Percentiles rank a stretch among this genome's conserved stretches.
Conservation (phyloP, 2,329 filamentous ascomycete species). For the Clonostachys rosea region DNA sequence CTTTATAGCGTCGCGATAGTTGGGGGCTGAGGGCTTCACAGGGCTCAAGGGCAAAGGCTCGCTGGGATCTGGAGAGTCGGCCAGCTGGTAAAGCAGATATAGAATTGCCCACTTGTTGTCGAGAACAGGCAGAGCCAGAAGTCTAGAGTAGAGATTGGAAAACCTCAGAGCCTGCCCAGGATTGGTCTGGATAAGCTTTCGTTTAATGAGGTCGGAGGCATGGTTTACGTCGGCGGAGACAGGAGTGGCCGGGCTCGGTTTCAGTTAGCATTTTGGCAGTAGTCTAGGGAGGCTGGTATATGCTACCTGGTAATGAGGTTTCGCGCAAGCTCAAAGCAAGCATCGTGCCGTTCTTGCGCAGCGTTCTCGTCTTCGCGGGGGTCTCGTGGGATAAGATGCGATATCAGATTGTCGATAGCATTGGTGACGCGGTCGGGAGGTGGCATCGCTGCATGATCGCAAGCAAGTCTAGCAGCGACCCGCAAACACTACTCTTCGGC, state of each 20-base stretch:
- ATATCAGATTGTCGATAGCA: constrained; percentile 75
- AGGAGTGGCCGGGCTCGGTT: constrained; percentile 38
- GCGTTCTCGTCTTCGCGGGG: constrained; percentile 62
- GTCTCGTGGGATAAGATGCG: constrained; percentile 65
- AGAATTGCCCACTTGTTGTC: constrained; percentile 97
- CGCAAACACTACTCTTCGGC: too few species aligned
- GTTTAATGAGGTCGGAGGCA: constrained; percentile 87
- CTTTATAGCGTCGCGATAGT: constrained; percentile 28
- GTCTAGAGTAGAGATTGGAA: constrained; percentile 83
- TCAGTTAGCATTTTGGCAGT: neutral
- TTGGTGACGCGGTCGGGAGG: constrained; percentile 67
- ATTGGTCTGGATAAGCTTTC: constrained; percentile 76
- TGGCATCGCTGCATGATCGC: constrained; percentile 46
- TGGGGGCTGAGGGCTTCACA: constrained; percentile 28
- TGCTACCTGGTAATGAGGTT: constrained; percentile 45
- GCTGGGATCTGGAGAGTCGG: constrained; percentile 59
- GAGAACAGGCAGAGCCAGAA: constrained; percentile 86
- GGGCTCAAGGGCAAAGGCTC: constrained; percentile 43
- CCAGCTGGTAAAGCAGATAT: constrained; percentile 81
- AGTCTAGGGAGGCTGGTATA: constrained; percentile 3
- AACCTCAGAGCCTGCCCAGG: constrained; percentile 77
- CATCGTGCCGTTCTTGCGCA: constrained; percentile 65
- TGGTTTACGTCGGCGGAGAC: constrained; percentile 77
- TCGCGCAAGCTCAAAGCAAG: constrained; percentile 47
- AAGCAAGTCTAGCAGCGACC: neutral